Conservation (phyloP, 2,329 filamentous ascomycete genomes). For the Elsinoe arachidis region DNA sequence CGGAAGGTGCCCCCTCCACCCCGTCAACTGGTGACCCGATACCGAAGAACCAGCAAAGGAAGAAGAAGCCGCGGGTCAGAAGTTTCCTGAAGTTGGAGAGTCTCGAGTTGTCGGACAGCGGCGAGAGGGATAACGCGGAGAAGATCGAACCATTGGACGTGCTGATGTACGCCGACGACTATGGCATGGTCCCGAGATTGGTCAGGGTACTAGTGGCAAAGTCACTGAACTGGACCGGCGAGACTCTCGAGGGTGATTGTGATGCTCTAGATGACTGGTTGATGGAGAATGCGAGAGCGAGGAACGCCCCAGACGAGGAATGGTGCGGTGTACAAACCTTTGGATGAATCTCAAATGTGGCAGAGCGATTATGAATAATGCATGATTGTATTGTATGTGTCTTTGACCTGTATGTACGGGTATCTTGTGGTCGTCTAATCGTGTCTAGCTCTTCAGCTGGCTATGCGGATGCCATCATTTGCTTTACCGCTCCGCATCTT, state of each 20-base stretch:
- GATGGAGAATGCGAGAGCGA: conserved; percentile 29
- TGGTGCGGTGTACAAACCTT: too few relatives aligned
- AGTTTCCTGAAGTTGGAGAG: conserved; percentile 26
- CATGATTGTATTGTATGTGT: neutral
- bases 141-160: neutral
- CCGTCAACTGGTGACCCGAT: too few relatives aligned
- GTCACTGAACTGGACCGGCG: conserved; percentile 32
- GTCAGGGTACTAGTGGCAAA: conserved; percentile 31
- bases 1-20: too few relatives aligned
- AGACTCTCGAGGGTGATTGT: conserved; percentile 27
- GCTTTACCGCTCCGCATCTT: conserved; percentile 38
- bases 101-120: conserved; percentile 5
- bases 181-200: conserved; percentile 32
- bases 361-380: neutral
- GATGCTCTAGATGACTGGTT: conserved; percentile 33
- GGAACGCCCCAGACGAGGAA: conserved; percentile 13
- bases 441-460: neutral
- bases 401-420: neutral
- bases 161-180: conserved; percentile 31
- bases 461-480: neutral
- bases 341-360: neutral
- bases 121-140: conserved; percentile 8
- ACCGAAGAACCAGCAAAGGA: conserved; percentile 30
- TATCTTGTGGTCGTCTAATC: neutral
- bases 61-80: conserved; percentile 16